A percentile compares a stretch with the other conserved stretches of the same genome.
These are phyloP conservation scores for Globisporangium radiosum DNA, from an alignment of 352 stramenopile species.

Conservation along the genomic window DNA sequence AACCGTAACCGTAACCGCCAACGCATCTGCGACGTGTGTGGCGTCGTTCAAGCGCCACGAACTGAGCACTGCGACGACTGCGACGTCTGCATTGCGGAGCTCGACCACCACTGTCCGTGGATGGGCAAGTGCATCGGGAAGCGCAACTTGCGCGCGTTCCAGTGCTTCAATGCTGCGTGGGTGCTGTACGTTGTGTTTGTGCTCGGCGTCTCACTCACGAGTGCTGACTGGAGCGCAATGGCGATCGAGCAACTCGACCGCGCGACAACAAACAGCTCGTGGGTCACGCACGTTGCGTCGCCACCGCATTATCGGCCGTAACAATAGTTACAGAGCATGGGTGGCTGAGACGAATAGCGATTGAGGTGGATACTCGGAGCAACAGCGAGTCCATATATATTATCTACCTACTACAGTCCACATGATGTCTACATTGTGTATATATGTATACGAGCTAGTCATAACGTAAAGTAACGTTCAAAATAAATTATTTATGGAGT, in stretches of 20 bases:
- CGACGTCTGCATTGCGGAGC: constrained; percentile 87
- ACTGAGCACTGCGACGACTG: constrained; percentile 92
- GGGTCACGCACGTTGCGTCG: constrained; percentile 7
- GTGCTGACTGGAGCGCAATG: constrained; percentile 38
- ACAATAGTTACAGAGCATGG: too few relatives aligned
- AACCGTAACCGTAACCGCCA: constrained; percentile 11
- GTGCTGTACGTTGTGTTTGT: constrained; percentile 83
- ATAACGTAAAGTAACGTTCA: too few relatives aligned
- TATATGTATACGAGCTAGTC: too few relatives aligned
- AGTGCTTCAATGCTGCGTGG: constrained; percentile 84
- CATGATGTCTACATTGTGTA: too few relatives aligned
- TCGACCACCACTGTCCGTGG: constrained; percentile 92
- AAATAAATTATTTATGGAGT: too few relatives aligned
- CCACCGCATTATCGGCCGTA: not conserved
- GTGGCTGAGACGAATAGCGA: too few relatives aligned
- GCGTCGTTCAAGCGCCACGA: constrained; percentile 41
- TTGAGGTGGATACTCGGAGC: too few relatives aligned
- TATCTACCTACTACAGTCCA: too few relatives aligned
- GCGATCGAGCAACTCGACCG: constrained; percentile 32
- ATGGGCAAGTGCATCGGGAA: constrained; percentile 93
- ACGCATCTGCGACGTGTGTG: constrained; percentile 61
- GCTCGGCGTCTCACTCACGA: constrained; percentile 48
- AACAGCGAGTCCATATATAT: too few relatives aligned
- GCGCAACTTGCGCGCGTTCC: constrained; percentile 88
- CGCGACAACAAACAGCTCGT: constrained; percentile 20